Percentiles rank a stretch among this genome's conserved stretches.
These are phyloP conservation scores for Auriscalpium microsporum DNA, from an alignment of 768 basidiomycete genomes.

Conservation along the genomic window DNA sequence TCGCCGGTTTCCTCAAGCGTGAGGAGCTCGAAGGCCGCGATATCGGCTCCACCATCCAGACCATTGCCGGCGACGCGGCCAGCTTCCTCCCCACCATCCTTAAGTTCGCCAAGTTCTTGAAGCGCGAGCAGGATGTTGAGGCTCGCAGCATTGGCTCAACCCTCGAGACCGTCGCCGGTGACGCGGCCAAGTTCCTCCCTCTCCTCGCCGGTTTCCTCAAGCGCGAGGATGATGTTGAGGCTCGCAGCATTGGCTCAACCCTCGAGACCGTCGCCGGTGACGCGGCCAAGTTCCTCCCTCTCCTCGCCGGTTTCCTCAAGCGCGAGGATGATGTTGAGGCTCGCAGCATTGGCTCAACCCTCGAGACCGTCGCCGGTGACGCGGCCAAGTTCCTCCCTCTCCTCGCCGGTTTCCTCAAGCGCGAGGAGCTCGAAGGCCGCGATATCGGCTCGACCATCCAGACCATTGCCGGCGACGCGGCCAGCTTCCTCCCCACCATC, in stretches of 20 bases:
- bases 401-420: background rate
- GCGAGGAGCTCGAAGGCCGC: background rate
- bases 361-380: background rate
- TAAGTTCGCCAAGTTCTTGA: background rate
- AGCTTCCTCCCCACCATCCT: slow-evolving; percentile 2
- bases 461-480: background rate
- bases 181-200: background rate
- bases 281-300: too few species aligned
- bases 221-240: background rate
- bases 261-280: background rate
- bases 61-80: too few species aligned
- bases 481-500: background rate
- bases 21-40: background rate
- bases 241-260: background rate
- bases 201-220: background rate
- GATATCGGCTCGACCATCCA: background rate
- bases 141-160: background rate
- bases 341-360: too few species aligned
- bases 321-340: too few species aligned
- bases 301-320: too few species aligned
- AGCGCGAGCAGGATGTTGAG: background rate
- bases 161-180: background rate
- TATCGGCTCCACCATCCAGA: too few species aligned
- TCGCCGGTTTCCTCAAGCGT: slow-evolving; percentile 56
- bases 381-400: background rate